Evolutionary conservation across 768 basidiomycete genomes (phyloP).

Genomic region (Lentinula sp.): DNA sequence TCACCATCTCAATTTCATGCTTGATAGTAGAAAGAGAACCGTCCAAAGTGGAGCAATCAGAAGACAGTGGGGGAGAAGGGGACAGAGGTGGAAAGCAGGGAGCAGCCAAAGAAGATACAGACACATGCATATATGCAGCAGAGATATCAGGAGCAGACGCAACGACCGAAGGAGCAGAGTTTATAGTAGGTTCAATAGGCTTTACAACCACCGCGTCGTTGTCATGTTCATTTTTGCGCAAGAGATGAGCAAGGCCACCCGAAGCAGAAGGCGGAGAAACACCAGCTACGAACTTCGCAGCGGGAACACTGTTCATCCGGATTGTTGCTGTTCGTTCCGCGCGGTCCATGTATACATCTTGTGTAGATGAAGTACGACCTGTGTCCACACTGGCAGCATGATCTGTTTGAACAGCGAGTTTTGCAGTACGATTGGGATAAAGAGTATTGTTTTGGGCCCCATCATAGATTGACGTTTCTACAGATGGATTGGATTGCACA

Average conservation of each 20-base stretch:
- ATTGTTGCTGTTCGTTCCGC: no score
- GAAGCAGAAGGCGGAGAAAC: background rate
- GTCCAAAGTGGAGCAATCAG: background rate
- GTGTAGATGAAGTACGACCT: no score
- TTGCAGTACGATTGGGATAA: background rate
- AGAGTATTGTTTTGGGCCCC: no score
- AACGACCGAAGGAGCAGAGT: background rate
- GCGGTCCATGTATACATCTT: no score
- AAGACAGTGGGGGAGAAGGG: background rate
- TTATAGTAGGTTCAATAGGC: background rate
- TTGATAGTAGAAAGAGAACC: background rate
- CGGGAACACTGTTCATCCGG: no score
- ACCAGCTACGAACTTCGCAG: no score
- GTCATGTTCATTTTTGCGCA: no score
- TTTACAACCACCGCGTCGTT: no score
- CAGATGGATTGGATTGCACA: background rate
- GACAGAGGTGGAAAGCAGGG: background rate
- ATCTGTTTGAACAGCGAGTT: background rate
- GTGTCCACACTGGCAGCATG: background rate
- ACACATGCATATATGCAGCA: background rate
- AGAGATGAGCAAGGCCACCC: background rate
- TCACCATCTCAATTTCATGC: background rate
- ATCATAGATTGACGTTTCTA: background rate
- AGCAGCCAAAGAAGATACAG: background rate
- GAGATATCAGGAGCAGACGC: background rate